Evolutionary conservation across 2,329 filamentous ascomycete species (phyloP).

Genomic region (Cladophialophora exuberans): DNA sequence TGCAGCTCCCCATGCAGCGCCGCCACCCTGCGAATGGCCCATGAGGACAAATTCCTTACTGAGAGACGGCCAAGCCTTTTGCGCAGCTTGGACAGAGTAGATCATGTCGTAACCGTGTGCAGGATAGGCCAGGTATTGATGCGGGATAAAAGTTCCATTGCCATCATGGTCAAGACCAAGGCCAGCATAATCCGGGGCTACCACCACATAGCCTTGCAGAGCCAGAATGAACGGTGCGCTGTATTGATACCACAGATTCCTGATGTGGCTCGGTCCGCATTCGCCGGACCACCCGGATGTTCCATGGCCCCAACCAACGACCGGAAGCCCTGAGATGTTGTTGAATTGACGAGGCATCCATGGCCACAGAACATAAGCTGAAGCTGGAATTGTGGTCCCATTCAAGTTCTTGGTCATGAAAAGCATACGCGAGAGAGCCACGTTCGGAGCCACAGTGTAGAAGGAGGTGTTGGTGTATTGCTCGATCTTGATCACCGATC

Average conservation of each 20-base stretch:
- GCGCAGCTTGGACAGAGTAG: conserved; percentile 49
- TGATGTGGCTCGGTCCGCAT: conserved; percentile 46
- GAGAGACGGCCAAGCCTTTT: conserved; percentile 40
- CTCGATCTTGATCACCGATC: conserved; percentile 48
- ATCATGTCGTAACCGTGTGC: conserved; percentile 49
- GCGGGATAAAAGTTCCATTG: conserved; percentile 42
- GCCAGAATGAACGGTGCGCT: conserved; percentile 46
- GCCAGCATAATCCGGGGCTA: conserved; percentile 51
- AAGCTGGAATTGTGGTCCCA: conserved; percentile 51
- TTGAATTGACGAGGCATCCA: conserved; percentile 37
- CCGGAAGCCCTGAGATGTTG: conserved; percentile 30
- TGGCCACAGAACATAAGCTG: conserved; percentile 57
- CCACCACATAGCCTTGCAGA: conserved; percentile 49
- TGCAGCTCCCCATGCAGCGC: conserved; percentile 47
- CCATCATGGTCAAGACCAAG: conserved; percentile 44
- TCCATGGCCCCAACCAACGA: conserved; percentile 51
- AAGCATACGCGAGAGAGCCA: conserved; percentile 53
- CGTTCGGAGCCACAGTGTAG: conserved; percentile 47
- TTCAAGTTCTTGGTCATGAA: conserved; percentile 53
- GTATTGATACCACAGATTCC: conserved; percentile 47
- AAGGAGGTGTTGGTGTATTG: conserved; percentile 42
- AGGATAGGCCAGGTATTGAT: conserved; percentile 46
- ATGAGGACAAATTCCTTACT: conserved; percentile 46
- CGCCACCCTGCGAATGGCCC: conserved; percentile 54
- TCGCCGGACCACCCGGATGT: conserved; percentile 47